These are phyloP conservation scores for Helotiales sp. DNA, from an alignment of 2,329 filamentous ascomycete genomes.

Conservation along the genomic window DNA sequence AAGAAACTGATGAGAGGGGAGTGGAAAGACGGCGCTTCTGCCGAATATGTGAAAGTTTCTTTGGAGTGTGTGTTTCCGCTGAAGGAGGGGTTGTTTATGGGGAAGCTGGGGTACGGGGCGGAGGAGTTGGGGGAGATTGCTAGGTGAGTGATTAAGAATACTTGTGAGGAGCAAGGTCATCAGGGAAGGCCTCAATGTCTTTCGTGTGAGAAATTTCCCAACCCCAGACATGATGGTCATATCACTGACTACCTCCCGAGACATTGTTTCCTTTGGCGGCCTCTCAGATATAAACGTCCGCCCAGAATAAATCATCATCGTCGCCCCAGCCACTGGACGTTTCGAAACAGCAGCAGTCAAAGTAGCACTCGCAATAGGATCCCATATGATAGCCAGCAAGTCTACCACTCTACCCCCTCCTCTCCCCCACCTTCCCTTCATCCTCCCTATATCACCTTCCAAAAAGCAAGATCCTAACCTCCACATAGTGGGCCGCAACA, in stretches of 20 bases:
- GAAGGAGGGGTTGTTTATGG: conserved; percentile 35
- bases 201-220: no score
- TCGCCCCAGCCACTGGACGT: conserved; percentile 46
- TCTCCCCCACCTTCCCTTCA: no score
- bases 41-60: conserved; percentile 38
- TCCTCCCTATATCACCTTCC: no score
- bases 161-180: no score
- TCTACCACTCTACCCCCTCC: no score
- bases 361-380: conserved; percentile 48
- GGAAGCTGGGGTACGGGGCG: conserved; percentile 16
- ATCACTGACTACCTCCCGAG: neutral
- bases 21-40: conserved; percentile 37
- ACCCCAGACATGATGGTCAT: no score
- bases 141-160: neutral
- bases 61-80: conserved; percentile 39
- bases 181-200: no score
- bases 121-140: neutral
- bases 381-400: conserved; percentile 49
- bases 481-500: no score
- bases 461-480: no score
- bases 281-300: conserved; percentile 43
- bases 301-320: conserved; percentile 46
- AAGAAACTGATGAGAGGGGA: conserved; percentile 34
- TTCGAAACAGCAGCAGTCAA: conserved; percentile 46
- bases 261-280: conserved; percentile 46